Conservation (phyloP, 2,329 filamentous ascomycete genomes). For the Botrytis paeoniae region DNA sequence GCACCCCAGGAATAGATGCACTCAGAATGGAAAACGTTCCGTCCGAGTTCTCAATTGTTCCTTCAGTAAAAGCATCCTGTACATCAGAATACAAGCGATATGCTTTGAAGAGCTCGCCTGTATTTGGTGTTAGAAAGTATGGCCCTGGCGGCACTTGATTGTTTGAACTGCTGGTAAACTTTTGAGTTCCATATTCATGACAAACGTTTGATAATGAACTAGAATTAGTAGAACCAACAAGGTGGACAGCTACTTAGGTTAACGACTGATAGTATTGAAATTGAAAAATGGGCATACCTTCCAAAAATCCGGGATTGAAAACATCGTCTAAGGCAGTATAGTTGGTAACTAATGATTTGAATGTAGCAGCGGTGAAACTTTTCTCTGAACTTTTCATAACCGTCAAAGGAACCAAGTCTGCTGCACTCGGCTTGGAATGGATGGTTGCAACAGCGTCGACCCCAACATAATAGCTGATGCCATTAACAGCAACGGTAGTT, state of each 20-base stretch:
- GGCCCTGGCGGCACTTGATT: conserved; percentile 44
- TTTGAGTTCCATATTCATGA: conserved; percentile 27
- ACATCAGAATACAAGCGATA: conserved; percentile 50
- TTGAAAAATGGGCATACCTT: conserved; percentile 22
- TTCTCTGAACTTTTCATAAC: conserved; percentile 26
- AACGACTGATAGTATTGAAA: not conserved
- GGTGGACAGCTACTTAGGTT: conserved; percentile 14
- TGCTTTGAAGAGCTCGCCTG: conserved; percentile 47
- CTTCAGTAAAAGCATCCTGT: conserved; percentile 49
- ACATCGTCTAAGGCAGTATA: conserved; percentile 33
- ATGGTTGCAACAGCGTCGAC: conserved; percentile 29
- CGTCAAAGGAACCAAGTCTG: conserved; percentile 33
- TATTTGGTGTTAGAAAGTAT: conserved; percentile 46
- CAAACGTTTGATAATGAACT: conserved; percentile 24
- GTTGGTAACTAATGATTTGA: conserved; percentile 27
- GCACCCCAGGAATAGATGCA: conserved; percentile 41
- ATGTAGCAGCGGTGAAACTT: conserved; percentile 26
- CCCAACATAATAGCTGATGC: conserved; percentile 37
- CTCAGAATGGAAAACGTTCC: conserved; percentile 45
- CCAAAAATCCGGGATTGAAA: conserved; percentile 33
- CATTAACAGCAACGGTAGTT: conserved; percentile 31
- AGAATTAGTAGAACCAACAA: conserved; percentile 10
- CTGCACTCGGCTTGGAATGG: conserved; percentile 23
- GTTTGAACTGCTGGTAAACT: conserved; percentile 24
- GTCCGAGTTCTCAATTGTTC: conserved; percentile 39